phyloP scores from a whole-genome alignment of 1,284 basidiomycete genomes.

The Apiotrichum akiyoshidainum region DNA sequence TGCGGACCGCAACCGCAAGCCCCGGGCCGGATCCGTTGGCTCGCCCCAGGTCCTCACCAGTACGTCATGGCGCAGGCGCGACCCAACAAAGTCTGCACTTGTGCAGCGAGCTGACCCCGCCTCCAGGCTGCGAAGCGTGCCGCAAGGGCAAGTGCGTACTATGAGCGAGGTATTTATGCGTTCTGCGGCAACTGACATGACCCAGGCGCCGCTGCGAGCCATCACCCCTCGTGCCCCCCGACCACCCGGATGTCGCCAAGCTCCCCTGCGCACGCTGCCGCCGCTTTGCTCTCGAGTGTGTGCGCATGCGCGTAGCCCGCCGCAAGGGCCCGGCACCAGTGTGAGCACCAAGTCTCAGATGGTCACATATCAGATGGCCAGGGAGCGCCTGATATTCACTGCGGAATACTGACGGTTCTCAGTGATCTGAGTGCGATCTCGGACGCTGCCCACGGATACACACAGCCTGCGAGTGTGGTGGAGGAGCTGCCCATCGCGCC shows the following conservation, averaged over 20 bases:
- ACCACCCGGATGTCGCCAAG: conserved; percentile 42
- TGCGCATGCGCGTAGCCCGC: conserved; percentile 33
- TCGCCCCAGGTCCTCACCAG: conserved; percentile 8
- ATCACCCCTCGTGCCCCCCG: conserved; percentile 39
- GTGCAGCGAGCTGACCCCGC: neutral
- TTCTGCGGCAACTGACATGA: conserved; percentile 29
- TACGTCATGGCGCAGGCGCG: neutral
- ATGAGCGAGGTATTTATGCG: neutral
- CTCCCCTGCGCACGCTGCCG: conserved; percentile 44
- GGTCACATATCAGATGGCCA: no score
- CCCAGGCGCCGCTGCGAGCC: conserved; percentile 44
- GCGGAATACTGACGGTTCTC: neutral
- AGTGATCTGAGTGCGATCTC: conserved; percentile 31
- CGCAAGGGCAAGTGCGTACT: conserved; percentile 35
- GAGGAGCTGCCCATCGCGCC: neutral
- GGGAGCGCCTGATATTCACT: no score
- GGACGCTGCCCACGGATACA: conserved; percentile 34
- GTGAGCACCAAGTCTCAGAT: conserved; percentile 29
- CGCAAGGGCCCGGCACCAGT: conserved; percentile 43
- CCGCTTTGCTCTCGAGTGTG: conserved; percentile 42
- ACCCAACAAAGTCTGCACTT: neutral
- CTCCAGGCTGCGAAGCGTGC: conserved; percentile 36
- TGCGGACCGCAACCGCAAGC: conserved; percentile 4
- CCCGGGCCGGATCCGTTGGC: neutral
- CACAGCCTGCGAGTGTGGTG: neutral